These are phyloP conservation scores for Apiotrichum gamsii DNA, from an alignment of 1,284 basidiomycete species.

Conservation along the genomic window DNA sequence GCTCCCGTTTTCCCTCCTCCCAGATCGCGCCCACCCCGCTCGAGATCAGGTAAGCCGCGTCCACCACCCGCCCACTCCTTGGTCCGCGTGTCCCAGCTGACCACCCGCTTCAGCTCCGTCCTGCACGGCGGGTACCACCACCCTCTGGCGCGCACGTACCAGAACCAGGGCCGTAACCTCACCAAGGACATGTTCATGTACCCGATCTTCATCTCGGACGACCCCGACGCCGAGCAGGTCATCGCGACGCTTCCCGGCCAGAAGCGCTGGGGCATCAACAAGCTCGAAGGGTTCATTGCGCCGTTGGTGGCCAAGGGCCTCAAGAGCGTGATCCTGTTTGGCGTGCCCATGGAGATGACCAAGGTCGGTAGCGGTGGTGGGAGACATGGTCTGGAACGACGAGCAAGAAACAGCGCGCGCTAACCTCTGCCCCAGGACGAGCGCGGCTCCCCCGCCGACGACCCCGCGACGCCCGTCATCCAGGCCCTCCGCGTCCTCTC, in stretches of 20 bases:
- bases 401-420: background rate
- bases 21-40: conserved; percentile 28
- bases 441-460: conserved; percentile 81
- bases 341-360: conserved; percentile 75
- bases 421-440: conserved; percentile 60
- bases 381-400: background rate
- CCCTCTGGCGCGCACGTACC: conserved; percentile 77
- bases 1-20: too few relatives aligned
- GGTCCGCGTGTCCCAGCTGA: too few relatives aligned
- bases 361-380: conserved; percentile 59
- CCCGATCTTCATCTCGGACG: conserved; percentile 92
- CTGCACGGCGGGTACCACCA: conserved; percentile 91
- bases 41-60: conserved; percentile 28
- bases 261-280: conserved; percentile 88
- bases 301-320: conserved; percentile 88
- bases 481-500: conserved; percentile 75
- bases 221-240: conserved; percentile 70
- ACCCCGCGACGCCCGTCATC: conserved; percentile 85
- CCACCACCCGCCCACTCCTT: background rate
- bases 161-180: conserved; percentile 61
- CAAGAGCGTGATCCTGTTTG: conserved; percentile 89
- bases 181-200: conserved; percentile 95
- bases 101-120: conserved; percentile 57
- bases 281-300: conserved; percentile 76
- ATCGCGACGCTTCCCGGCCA: conserved; percentile 78